Conservation (phyloP, 306 rosid species). For the Sesbania bispinosa region DNA sequence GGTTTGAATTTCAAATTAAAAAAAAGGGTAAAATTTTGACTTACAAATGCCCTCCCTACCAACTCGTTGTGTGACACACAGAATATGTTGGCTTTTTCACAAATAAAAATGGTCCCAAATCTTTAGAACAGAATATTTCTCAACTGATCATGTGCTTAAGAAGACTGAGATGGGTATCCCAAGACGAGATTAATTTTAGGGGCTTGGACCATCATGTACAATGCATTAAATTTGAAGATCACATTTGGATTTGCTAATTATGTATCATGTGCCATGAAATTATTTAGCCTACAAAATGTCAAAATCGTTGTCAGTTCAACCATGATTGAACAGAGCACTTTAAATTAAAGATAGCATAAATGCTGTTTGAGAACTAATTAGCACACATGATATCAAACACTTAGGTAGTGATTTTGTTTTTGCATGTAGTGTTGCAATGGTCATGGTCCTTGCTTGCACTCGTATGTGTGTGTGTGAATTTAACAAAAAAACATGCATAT, state of each 20-base stretch:
- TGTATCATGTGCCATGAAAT: slow-evolving; percentile 31
- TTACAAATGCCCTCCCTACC: too few relatives aligned
- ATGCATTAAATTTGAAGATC: slow-evolving; percentile 27
- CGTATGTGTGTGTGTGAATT: too few relatives aligned
- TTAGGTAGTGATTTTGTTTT: too few relatives aligned
- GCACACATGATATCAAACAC: too few relatives aligned
- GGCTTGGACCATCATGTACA: slow-evolving; percentile 28
- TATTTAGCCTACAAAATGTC: too few relatives aligned
- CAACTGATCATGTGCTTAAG: slow-evolving; percentile 30
- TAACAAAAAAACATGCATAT: too few relatives aligned
- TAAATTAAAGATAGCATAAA: slow-evolving; percentile 8
- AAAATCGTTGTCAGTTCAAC: slow-evolving; percentile 22
- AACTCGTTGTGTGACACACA: too few relatives aligned
- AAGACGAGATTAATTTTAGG: slow-evolving; percentile 25
- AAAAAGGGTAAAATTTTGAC: too few relatives aligned
- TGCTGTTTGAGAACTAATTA: slow-evolving; percentile 24
- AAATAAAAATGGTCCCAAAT: slow-evolving; percentile 31
- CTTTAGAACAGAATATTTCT: neutral
- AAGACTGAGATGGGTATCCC: slow-evolving; percentile 2
- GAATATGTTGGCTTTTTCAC: slow-evolving; percentile 11
- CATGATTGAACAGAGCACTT: neutral
- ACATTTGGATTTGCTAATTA: slow-evolving; percentile 23
- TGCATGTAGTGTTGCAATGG: too few relatives aligned
- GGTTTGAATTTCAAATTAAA: too few relatives aligned
- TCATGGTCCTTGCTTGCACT: too few relatives aligned